Percentiles rank a stretch among this genome's conserved stretches.
Conservation (phyloP, 495 filamentous ascomycete species). For the Trichoderma reesei region DNA sequence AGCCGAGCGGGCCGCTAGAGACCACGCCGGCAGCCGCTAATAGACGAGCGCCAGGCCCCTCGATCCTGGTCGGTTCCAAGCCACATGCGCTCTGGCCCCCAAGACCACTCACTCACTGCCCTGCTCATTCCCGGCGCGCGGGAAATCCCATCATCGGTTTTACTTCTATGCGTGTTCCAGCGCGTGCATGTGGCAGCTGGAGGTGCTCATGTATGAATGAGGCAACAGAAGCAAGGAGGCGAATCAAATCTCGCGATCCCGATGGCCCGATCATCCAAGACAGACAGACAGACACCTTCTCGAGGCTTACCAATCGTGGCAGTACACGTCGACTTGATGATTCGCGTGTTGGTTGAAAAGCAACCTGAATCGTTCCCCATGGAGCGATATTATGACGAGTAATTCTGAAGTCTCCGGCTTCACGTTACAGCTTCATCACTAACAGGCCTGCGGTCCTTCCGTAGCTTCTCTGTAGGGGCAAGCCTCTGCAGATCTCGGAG, state of each 20-base stretch:
- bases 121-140: too few species aligned
- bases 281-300: neutral
- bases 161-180: too few species aligned
- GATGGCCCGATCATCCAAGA: too few species aligned
- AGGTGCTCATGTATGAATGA: neutral
- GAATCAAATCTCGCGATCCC: neutral
- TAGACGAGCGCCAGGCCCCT: neutral
- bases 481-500: neutral
- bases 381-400: too few species aligned
- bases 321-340: neutral
- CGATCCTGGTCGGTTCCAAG: neutral
- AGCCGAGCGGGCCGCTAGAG: constrained; percentile 5
- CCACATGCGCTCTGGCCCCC: too few species aligned
- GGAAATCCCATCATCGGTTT: neutral
- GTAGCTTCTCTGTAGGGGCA: neutral
- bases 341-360: too few species aligned
- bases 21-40: neutral
- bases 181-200: neutral
- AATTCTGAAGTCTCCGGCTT: too few species aligned
- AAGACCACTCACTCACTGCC: too few species aligned
- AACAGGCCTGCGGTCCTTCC: neutral
- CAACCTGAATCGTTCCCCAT: too few species aligned
- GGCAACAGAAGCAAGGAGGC: neutral
- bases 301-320: neutral
- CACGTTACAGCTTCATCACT: neutral